Conservation (phyloP, 139 green algal genomes). For the Coccomyxa sp. region DNA sequence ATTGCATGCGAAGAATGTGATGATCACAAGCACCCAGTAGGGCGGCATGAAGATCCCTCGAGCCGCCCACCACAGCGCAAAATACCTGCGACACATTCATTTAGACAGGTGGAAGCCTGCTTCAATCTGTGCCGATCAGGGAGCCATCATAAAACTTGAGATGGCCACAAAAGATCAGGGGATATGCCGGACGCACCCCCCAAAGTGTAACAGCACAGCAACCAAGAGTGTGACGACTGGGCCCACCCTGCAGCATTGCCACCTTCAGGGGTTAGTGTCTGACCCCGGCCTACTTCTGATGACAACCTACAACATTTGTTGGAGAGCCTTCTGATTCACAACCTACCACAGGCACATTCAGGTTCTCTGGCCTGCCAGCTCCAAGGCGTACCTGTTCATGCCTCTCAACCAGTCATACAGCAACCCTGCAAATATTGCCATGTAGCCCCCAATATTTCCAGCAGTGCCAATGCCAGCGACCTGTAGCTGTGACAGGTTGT, state of each 20-base stretch:
- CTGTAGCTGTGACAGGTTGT: slow-evolving; percentile 2
- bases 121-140: no score
- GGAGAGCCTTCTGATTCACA: not conserved
- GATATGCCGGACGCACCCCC: no score
- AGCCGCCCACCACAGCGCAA: not conserved
- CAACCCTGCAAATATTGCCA: not conserved
- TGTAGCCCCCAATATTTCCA: slow-evolving; percentile 5
- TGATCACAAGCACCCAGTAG: slow-evolving; percentile 19
- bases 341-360: not conserved
- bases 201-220: slow-evolving; percentile 3
- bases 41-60: slow-evolving; percentile 4
- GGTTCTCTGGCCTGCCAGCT: not conserved
- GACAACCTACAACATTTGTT: not conserved
- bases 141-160: no score
- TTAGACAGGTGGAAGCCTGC: no score
- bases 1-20: slow-evolving; percentile 43
- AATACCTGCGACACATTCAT: no score
- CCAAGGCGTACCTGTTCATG: not conserved
- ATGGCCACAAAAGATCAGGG: no score
- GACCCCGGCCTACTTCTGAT: not conserved
- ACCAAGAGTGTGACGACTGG: slow-evolving; percentile 10
- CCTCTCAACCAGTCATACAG: not conserved
- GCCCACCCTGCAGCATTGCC: slow-evolving; percentile 2
- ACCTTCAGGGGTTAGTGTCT: not conserved
- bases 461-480: slow-evolving; percentile 8